Evolutionary conservation across 164 flowering plant genomes (phyloP).

Genomic region (Stephania japonica): DNA sequence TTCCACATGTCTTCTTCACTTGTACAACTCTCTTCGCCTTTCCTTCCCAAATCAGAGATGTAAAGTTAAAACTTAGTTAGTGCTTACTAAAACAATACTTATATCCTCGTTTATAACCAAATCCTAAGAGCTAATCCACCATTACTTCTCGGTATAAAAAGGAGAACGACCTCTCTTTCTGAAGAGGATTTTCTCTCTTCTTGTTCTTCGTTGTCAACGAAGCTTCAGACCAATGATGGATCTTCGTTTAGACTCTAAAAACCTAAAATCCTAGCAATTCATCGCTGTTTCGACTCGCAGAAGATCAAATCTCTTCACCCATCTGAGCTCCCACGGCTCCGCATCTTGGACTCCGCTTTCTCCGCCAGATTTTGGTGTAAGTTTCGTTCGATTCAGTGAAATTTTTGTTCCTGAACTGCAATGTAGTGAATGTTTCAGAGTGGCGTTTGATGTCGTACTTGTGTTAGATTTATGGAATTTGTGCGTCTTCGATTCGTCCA

Average conservation of each 20-base stretch:
- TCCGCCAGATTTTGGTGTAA: background rate
- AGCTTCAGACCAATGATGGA: background rate
- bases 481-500: too few species aligned
- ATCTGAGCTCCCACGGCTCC: background rate
- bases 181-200: background rate
- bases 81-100: background rate
- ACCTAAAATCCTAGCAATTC: background rate
- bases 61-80: too few species aligned
- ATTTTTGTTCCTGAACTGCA: background rate
- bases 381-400: background rate
- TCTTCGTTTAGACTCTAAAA: background rate
- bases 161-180: background rate
- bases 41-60: background rate
- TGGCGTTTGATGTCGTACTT: too few species aligned
- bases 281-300: background rate
- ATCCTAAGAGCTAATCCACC: too few species aligned
- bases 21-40: background rate
- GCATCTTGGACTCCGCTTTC: background rate
- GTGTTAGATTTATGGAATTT: too few species aligned
- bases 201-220: background rate
- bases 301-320: background rate
- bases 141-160: background rate
- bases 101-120: background rate
- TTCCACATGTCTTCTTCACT: too few species aligned
- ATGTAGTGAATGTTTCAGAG: constrained; percentile 1